phyloP scores from a whole-genome alignment of 225 moss, liverwort and hornwort species.

The Ulota crispa region DNA sequence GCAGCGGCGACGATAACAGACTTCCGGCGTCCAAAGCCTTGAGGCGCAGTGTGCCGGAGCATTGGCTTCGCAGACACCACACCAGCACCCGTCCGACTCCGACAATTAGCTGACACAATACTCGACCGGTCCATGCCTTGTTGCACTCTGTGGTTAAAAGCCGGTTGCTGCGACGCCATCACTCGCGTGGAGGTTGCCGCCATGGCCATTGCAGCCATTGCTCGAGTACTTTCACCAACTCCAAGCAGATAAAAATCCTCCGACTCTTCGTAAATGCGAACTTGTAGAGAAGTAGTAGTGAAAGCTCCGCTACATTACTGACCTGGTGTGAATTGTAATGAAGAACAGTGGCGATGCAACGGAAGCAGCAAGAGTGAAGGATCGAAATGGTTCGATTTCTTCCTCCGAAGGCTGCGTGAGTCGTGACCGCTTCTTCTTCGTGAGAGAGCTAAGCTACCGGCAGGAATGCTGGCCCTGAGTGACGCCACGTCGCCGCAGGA shows the following conservation, averaged over 20 bases:
- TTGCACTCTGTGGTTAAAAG: background rate
- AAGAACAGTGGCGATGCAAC: background rate
- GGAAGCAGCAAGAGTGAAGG: background rate
- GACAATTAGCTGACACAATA: background rate
- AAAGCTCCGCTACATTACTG: background rate
- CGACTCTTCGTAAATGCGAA: background rate
- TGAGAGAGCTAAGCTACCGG: background rate
- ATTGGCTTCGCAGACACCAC: conserved; percentile 13
- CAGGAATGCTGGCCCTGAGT: background rate
- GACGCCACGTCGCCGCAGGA: conserved; percentile 19
- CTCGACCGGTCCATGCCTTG: conserved; percentile 10
- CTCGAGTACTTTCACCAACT: background rate
- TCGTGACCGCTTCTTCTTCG: conserved; percentile 10
- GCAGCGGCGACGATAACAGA: conserved; percentile 24
- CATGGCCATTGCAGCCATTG: conserved; percentile 45
- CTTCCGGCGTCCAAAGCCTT: conserved; percentile 4
- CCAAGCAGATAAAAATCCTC: background rate
- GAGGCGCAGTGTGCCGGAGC: conserved; percentile 13
- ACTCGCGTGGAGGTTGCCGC: conserved; percentile 29
- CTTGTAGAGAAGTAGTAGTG: background rate
- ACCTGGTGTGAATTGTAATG: background rate
- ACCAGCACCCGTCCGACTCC: conserved; percentile 11
- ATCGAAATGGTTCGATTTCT: background rate
- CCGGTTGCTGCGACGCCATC: conserved; percentile 25
- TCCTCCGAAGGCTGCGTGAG: background rate